A percentile compares a stretch with the other conserved stretches of the same genome.
Evolutionary conservation across 768 basidiomycete genomes (phyloP).

Genomic region (Boletellus ananas): DNA sequence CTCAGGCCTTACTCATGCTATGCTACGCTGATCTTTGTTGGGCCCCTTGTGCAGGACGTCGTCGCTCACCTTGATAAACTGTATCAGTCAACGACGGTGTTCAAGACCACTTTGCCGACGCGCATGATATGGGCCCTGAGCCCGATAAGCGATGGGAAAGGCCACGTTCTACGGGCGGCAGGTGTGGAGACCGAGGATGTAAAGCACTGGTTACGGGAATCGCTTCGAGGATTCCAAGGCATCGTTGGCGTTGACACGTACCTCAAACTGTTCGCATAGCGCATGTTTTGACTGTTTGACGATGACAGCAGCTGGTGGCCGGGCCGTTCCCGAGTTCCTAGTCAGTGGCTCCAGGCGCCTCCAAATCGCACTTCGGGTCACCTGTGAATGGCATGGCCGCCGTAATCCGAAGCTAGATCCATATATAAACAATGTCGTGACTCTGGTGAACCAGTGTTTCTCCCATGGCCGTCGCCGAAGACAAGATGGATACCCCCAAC

Average conservation of each 20-base stretch:
- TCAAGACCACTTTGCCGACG: slow-evolving; percentile 50
- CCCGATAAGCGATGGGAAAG: slow-evolving; percentile 41
- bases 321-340: no score
- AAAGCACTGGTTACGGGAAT: slow-evolving; percentile 60
- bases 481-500: background rate
- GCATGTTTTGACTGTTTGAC: background rate
- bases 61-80: slow-evolving; percentile 45
- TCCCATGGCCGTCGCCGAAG: slow-evolving; percentile 6
- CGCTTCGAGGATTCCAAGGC: slow-evolving; percentile 47
- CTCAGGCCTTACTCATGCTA: slow-evolving; percentile 87
- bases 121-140: slow-evolving; percentile 82
- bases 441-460: background rate
- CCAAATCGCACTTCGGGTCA: no score
- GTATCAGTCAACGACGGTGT: slow-evolving; percentile 59
- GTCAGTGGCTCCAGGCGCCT: background rate
- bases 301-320: no score
- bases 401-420: background rate
- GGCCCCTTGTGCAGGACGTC: slow-evolving; percentile 52
- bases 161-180: slow-evolving; percentile 68
- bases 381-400: background rate
- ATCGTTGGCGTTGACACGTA: slow-evolving; percentile 64
- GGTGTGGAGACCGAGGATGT: slow-evolving; percentile 76
- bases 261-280: slow-evolving; percentile 54
- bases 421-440: background rate
- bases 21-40: slow-evolving; percentile 79